Evolutionary conservation across 768 basidiomycete genomes (phyloP).

Genomic region (Agaricus blazei): DNA sequence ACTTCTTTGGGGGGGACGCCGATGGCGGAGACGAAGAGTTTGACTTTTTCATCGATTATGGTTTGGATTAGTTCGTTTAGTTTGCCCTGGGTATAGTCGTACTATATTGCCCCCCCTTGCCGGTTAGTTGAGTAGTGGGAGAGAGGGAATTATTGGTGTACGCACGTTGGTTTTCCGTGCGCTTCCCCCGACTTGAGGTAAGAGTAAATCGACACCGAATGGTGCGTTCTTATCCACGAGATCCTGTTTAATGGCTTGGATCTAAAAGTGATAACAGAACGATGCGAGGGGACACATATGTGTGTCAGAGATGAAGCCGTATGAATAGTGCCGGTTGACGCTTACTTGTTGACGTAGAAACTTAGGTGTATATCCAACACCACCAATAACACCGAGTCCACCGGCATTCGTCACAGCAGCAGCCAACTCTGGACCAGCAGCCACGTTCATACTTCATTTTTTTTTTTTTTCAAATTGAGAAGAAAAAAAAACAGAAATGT

Average conservation of each 20-base stretch:
- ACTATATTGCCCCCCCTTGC: conserved; percentile 32
- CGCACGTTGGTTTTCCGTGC: conserved; percentile 89
- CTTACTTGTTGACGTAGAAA: conserved; percentile 72
- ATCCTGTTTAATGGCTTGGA: conserved; percentile 65
- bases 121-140: background rate
- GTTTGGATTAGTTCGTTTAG: conserved; percentile 81
- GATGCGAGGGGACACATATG: conserved; percentile 11
- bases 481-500: background rate
- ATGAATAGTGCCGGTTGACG: background rate
- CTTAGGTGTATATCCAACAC: conserved; percentile 81
- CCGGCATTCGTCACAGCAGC: conserved; percentile 94
- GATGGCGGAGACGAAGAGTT: conserved; percentile 88
- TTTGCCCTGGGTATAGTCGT: conserved; percentile 87
- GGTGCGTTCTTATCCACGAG: conserved; percentile 72
- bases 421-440: conserved; percentile 71
- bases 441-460: conserved; percentile 38
- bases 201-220: conserved; percentile 87
- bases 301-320: conserved; percentile 1
- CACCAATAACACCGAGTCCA: conserved; percentile 90
- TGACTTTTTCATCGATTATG: conserved; percentile 86
- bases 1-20: conserved; percentile 80
- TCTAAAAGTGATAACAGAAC: conserved; percentile 36
- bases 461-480: background rate
- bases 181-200: conserved; percentile 82
- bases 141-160: background rate